Evolutionary conservation across 1,284 basidiomycete genomes (phyloP), one percentile per base, ranked within the genome.

Genomic region (Papiliotrema terrestris): DNA sequence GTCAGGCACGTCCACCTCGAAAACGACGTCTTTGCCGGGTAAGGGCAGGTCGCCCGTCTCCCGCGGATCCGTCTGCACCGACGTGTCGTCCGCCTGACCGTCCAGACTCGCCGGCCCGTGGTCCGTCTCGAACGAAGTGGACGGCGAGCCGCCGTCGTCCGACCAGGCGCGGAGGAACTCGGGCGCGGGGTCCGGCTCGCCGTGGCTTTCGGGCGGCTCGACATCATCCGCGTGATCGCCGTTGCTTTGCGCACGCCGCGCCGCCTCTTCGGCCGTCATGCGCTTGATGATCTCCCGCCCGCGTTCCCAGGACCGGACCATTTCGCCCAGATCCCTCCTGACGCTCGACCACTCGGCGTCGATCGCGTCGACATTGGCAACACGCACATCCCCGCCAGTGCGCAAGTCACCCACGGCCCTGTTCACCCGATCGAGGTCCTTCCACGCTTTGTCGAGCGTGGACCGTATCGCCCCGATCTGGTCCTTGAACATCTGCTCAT

Each of bases 11-110:
- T 20, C 53, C 6, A 58, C 60, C 45, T 72, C 70, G 44, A 60
- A 72, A 4, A 75, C 62, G 32, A 58, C 59, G 46, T 73, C 72
- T 9, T 55, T 56, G 4, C 71, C 71, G 1, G 68, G 63, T 11
- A 62, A 64, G 0, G 69, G 69, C 3, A 72, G 59, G 26, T 61
- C 59, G 2, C 36, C 46, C 2, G 39, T 19, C 8, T 35, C 52
- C 1, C 25, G 8, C 35, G 51, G 29, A 4, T 23, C 49, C n/a
- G 23, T 32, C 29, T 19, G 42, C 39, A 26, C 38, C 17, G 39
- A 37, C 22, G 38, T 32, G 35, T 52, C 53, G 17, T 53, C 52
- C 8, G 49, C 54, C 2, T 47, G 47, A 1, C 47, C 55, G 35
- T 53, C 58, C 11, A 58, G 45, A 39, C 36, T 52, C 42, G 36